Evolutionary conservation across 2,329 filamentous ascomycete genomes (phyloP).

Genomic region (Hymenoscyphus scutula): DNA sequence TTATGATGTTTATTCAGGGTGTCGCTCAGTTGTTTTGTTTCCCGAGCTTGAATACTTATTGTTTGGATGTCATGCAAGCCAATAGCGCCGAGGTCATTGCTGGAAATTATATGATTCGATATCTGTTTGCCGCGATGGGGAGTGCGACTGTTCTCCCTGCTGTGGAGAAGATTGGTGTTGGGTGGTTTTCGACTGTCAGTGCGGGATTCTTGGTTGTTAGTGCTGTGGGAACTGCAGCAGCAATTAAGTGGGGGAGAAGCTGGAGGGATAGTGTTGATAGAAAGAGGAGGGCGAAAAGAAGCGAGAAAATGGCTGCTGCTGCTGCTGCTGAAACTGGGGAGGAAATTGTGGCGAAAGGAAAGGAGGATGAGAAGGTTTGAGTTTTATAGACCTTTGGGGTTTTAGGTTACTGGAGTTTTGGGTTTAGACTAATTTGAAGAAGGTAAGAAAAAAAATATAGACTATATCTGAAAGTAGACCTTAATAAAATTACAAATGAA

Average conservation of each 20-base stretch:
- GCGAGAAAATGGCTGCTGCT: background rate
- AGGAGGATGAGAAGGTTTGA: slow-evolving; percentile 22
- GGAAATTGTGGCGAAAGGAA: slow-evolving; percentile 10
- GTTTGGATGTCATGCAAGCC: slow-evolving; percentile 75
- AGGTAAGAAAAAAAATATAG: too few species aligned
- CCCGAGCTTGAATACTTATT: slow-evolving; percentile 75
- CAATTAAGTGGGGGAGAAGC: slow-evolving; percentile 28
- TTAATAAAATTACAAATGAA: too few species aligned
- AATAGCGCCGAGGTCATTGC: slow-evolving; percentile 71
- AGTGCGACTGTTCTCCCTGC: slow-evolving; percentile 72
- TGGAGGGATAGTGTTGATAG: slow-evolving; percentile 50
- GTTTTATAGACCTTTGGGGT: background rate
- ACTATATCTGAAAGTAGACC: too few species aligned
- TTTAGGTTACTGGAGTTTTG: too few species aligned
- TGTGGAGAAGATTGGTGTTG: slow-evolving; percentile 71
- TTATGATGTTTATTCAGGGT: slow-evolving; percentile 73
- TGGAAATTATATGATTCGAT: slow-evolving; percentile 76
- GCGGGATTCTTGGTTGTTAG: slow-evolving; percentile 51
- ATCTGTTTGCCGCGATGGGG: slow-evolving; percentile 69
- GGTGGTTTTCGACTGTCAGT: slow-evolving; percentile 75
- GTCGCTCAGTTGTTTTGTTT: slow-evolving; percentile 75
- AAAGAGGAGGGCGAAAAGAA: slow-evolving; percentile 42
- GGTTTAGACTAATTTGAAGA: too few species aligned
- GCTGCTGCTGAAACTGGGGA: slow-evolving; percentile 9
- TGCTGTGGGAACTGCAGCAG: slow-evolving; percentile 23